Conservation (phyloP, 805 yeast genomes). For the Debaryomyces maramus region DNA sequence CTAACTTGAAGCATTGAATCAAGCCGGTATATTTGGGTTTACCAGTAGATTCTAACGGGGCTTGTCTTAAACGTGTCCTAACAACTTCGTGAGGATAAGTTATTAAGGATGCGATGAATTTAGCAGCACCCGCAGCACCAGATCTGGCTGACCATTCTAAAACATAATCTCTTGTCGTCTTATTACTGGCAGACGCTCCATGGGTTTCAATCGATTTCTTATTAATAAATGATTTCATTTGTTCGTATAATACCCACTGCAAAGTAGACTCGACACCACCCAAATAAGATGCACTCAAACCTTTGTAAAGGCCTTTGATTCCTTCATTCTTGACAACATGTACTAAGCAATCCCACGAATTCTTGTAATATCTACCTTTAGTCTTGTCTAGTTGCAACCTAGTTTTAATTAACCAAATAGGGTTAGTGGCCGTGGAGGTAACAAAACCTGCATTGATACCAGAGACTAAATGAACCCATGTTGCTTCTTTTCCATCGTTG, state of each 20-base stretch:
- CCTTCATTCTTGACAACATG: constrained; percentile 79
- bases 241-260: constrained; percentile 97
- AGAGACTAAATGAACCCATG: constrained; percentile 81
- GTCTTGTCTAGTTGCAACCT: constrained; percentile 88
- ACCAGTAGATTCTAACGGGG: constrained; percentile 74
- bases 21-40: constrained; percentile 86
- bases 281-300: constrained; percentile 90
- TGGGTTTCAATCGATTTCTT: constrained; percentile 45
- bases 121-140: constrained; percentile 97
- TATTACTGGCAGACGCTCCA: constrained; percentile 27
- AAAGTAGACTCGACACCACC: constrained; percentile 92
- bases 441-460: constrained; percentile 92
- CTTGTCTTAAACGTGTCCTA: constrained; percentile 92
- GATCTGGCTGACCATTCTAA: constrained; percentile 94
- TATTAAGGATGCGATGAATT: constrained; percentile 84
- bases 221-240: constrained; percentile 74
- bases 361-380: constrained; percentile 63
- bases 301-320: constrained; percentile 74
- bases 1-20: constrained; percentile 78
- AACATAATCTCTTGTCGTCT: constrained; percentile 58
- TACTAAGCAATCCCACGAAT: constrained; percentile 79
- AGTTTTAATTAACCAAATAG: constrained; percentile 96
- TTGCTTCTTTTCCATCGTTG: constrained; percentile 73
- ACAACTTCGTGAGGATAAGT: constrained; percentile 98
- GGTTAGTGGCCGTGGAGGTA: constrained; percentile 95